Conservation (phyloP, 495 filamentous ascomycete genomes). For the Penicillium longicatenatum region DNA sequence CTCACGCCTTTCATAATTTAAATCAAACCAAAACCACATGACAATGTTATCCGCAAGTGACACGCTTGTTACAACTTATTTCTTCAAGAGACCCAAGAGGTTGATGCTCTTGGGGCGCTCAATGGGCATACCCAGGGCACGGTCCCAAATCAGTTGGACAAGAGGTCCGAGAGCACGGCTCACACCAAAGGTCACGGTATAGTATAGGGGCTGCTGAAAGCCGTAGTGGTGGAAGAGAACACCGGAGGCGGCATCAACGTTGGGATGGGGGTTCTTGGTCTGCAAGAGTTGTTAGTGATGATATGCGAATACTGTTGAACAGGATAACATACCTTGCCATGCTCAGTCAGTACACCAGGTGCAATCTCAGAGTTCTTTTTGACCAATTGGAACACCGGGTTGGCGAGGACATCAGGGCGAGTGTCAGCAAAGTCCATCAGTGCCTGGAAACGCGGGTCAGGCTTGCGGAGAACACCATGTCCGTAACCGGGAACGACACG, state of each 20-base stretch:
- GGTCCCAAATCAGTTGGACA: slow-evolving; percentile 94
- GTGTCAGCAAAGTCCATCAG: slow-evolving; percentile 92
- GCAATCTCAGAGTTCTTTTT: slow-evolving; percentile 82
- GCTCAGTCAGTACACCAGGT: slow-evolving; percentile 82
- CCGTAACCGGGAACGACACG: slow-evolving; percentile 96
- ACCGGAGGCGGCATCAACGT: slow-evolving; percentile 89
- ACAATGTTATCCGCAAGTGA: neutral
- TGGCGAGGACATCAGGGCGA: slow-evolving; percentile 77
- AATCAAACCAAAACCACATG: neutral
- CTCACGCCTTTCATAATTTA: neutral
- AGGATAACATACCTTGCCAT: slow-evolving; percentile 68
- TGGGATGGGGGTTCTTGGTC: slow-evolving; percentile 98
- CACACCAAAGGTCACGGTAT: slow-evolving; percentile 96
- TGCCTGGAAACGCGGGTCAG: slow-evolving; percentile 93
- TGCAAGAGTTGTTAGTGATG: slow-evolving; percentile 26
- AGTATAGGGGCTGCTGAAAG: slow-evolving; percentile 95
- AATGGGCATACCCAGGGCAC: slow-evolving; percentile 92
- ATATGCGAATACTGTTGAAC: neutral
- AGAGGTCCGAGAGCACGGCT: slow-evolving; percentile 88
- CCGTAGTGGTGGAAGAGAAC: slow-evolving; percentile 97
- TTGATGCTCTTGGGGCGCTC: slow-evolving; percentile 98
- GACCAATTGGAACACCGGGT: slow-evolving; percentile 92
- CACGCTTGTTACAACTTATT: slow-evolving; percentile 20
- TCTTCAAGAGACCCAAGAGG: slow-evolving; percentile 75
- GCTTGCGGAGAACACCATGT: slow-evolving; percentile 97